Base-by-base conservation (phyloP, 2,329 filamentous ascomycete genomes). In the Apiospora hydei region DNA sequence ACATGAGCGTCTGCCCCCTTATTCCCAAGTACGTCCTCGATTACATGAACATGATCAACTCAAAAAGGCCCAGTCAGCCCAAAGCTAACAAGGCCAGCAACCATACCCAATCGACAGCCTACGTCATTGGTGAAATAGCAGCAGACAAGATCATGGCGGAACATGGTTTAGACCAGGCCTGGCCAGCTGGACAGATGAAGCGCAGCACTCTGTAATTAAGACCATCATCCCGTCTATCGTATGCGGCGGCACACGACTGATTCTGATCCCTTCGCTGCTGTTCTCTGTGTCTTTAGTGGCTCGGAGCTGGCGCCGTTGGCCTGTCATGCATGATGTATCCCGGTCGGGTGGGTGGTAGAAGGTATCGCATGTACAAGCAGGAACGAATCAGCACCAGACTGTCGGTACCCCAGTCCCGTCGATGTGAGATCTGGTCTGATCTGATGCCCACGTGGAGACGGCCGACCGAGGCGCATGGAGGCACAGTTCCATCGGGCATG, bases 101-200 rank as follows among this genome's bases (percentile, higher is more conserved):
- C 49, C 75, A 84, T 3, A 84, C 84, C 26, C 84, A 86, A 75
- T 84, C 83, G 70, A 82, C 81, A 6, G 84, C 86, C 2, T 87
- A 86, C 73, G 83, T 84, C 79, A 76, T 85, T 46, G 84, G 78
- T 10, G 85, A 86, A 75, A 84, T 83, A 74, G 80, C 76, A 6
- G 83, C 83, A 18, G 83, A 84, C 77, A 79, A 74, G 68, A 71
- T 76, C 14, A 68, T 74, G 3, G 34, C n/a, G 8, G 74, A 76
- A 38, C 64, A 76, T 67, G 61, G 71, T 18, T 66, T 74, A 41
- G 13, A 77, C 51, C 30, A 34, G 16, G 51, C 30, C 26, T 16
- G 26, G 26, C 16, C 51, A 57, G 51, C 16, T 57, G 24, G 51
- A 7, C 26, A 34, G 51, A 34, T 57, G 51, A 34, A 34, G 51